Conservation (phyloP, 106 monocot genomes). For the Phalaenopsis aphrodite region DNA sequence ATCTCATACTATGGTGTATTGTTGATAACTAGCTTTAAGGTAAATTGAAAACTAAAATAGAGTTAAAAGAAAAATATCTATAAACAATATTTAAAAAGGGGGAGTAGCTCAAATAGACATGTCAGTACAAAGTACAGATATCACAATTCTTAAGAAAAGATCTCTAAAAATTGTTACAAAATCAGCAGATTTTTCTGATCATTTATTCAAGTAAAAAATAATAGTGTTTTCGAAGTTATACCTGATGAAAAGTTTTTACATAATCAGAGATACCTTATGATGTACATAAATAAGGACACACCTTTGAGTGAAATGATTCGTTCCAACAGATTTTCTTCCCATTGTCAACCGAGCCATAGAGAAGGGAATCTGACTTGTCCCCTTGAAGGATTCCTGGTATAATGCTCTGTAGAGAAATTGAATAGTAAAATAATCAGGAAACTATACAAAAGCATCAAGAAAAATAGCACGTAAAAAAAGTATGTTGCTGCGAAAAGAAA, state of each 20-base stretch:
- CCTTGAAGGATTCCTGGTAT: conserved; percentile 99
- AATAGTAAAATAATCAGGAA: background rate
- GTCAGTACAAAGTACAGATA: background rate
- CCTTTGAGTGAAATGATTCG: conserved; percentile 94
- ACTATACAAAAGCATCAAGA: background rate
- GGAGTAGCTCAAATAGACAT: background rate
- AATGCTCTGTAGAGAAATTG: conserved; percentile 62
- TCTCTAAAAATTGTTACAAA: background rate
- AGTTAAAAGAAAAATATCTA: too few species aligned
- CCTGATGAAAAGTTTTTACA: background rate
- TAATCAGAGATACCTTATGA: background rate
- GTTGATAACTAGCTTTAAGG: too few species aligned
- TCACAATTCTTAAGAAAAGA: background rate
- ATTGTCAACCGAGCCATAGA: conserved; percentile 98
- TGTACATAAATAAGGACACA: conserved; percentile 15
- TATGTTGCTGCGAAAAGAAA: background rate
- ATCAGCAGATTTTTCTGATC: background rate
- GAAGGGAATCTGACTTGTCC: conserved; percentile 94
- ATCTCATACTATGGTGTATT: too few species aligned
- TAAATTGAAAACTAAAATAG: too few species aligned
- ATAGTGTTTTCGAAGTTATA: background rate
- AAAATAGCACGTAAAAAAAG: background rate
- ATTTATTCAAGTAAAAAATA: background rate
- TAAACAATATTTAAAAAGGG: background rate
- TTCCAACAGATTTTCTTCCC: conserved; percentile 98